phyloP scores from a whole-genome alignment of 2,329 filamentous ascomycete genomes.

The Exophiala phaeomuriformis region DNA sequence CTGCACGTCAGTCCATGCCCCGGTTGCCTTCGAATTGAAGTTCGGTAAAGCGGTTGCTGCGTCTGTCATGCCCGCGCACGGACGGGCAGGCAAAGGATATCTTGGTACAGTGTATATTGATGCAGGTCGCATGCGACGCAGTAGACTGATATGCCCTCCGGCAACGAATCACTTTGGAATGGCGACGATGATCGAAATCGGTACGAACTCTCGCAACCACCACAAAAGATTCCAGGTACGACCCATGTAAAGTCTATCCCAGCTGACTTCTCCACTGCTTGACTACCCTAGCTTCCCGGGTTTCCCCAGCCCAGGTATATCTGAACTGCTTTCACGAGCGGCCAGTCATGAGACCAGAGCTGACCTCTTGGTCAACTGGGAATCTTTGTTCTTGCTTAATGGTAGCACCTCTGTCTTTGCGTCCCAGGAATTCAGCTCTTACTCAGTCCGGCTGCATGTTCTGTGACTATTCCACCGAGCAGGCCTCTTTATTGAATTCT shows the following conservation, averaged over 20 bases:
- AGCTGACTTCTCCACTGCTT: not conserved
- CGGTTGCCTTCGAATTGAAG: not conserved
- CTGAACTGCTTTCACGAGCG: constrained; percentile 1
- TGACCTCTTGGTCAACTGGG: not conserved
- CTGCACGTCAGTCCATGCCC: not conserved
- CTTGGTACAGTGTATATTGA: not conserved
- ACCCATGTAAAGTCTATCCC: constrained; percentile 6
- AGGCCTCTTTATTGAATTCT: too few species aligned
- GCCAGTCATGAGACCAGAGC: constrained; percentile 2
- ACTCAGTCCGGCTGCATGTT: too few species aligned
- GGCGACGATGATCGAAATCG: not conserved
- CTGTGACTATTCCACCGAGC: too few species aligned
- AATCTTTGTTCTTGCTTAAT: too few species aligned
- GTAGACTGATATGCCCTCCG: not conserved
- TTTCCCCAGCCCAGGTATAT: constrained; percentile 17
- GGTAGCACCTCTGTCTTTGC: too few species aligned
- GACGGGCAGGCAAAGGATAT: not conserved
- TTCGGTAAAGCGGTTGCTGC: not conserved
- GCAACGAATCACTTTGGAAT: not conserved
- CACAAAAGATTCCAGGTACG: not conserved
- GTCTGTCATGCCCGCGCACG: not conserved
- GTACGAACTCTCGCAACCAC: not conserved
- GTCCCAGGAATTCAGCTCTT: too few species aligned
- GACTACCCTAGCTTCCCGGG: not conserved
- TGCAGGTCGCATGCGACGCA: not conserved